Evolutionary conservation across 805 yeast species (phyloP).

Genomic region (Sugiyamaella americana): DNA sequence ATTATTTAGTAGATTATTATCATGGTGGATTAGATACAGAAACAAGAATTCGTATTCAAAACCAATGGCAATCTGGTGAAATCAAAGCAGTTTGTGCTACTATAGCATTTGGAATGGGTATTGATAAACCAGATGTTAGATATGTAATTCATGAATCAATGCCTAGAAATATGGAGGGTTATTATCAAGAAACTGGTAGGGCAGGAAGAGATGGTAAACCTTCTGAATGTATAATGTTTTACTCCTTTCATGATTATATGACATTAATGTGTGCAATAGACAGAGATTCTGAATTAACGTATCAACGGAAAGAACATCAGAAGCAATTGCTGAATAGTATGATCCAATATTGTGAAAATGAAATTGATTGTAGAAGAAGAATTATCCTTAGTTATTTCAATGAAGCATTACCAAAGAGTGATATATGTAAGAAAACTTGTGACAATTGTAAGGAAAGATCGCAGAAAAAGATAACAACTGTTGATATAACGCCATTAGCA

Average conservation of each 20-base stretch:
- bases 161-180: conserved; percentile 90
- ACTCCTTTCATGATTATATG: conserved; percentile 73
- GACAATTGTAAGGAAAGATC: conserved; percentile 66
- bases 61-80: conserved; percentile 68
- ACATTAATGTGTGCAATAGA: conserved; percentile 70
- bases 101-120: conserved; percentile 98
- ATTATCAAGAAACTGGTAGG: conserved; percentile 96
- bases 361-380: conserved; percentile 81
- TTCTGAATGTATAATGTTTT: conserved; percentile 79
- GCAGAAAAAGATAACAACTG: conserved; percentile 4
- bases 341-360: conserved; percentile 85
- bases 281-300: conserved; percentile 62
- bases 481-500: conserved; percentile 67
- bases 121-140: conserved; percentile 92
- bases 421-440: conserved; percentile 62
- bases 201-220: conserved; percentile 93
- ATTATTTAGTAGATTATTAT: conserved; percentile 65
- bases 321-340: conserved; percentile 72
- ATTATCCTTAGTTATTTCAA: conserved; percentile 88
- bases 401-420: conserved; percentile 62
- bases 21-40: conserved; percentile 94
- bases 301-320: conserved; percentile 67
- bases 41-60: conserved; percentile 66
- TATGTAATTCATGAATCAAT: conserved; percentile 83
- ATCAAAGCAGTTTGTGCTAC: conserved; percentile 90